These are phyloP conservation scores for Geotrichum cucujoidarum DNA, from an alignment of 1,139 yeast species.

Conservation along the genomic window DNA sequence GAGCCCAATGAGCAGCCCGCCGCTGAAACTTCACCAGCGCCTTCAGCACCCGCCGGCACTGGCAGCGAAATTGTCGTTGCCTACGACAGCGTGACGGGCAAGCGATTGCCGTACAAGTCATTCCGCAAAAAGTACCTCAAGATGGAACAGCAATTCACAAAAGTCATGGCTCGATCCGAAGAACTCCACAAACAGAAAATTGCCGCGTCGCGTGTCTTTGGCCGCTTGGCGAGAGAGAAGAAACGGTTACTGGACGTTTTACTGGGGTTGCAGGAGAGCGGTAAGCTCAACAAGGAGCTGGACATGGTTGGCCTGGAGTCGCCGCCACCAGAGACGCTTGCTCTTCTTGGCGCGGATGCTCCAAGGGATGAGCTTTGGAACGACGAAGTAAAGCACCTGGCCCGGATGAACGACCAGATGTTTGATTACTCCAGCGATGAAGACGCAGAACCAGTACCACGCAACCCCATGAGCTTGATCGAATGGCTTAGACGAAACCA, in stretches of 20 bases:
- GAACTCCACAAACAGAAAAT: conserved; percentile 24
- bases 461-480: conserved; percentile 29
- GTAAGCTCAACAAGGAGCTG: conserved; percentile 12
- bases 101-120: conserved; percentile 17
- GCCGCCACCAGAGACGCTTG: not conserved
- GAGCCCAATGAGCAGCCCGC: too few species aligned
- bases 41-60: not conserved
- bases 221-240: conserved; percentile 28
- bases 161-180: conserved; percentile 27
- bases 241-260: conserved; percentile 27
- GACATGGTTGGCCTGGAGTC: not conserved
- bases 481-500: conserved; percentile 32
- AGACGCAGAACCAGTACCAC: conserved; percentile 22
- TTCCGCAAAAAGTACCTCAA: conserved; percentile 28
- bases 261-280: conserved; percentile 23
- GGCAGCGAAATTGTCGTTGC: not conserved
- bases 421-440: conserved; percentile 29
- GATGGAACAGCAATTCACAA: conserved; percentile 26
- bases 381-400: conserved; percentile 23
- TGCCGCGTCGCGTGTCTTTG: conserved; percentile 24
- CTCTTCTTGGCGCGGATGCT: not conserved
- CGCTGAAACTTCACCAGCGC: too few species aligned
- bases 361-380: conserved; percentile 14
- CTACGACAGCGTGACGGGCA: conserved; percentile 2
- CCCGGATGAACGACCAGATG: conserved; percentile 20